Percentiles rank a stretch among this genome's conserved stretches.
Evolutionary conservation across 129 eudicot genomes (phyloP).

Genomic region (Flaveria sonorensis): DNA sequence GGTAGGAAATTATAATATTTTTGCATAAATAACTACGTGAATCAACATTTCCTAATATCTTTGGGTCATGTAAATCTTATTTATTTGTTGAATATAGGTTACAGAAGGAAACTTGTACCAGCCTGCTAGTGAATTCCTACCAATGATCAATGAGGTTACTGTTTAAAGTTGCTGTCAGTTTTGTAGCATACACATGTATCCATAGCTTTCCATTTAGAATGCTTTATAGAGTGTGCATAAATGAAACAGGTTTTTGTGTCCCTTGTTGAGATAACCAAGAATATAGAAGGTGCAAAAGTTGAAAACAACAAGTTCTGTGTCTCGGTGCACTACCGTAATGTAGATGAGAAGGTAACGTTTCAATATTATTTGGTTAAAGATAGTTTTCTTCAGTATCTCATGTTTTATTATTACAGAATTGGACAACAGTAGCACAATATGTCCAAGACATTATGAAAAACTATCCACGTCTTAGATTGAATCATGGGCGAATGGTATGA

Average conservation of each 20-base stretch:
- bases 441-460: constrained; percentile 66
- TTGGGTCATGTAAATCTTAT: constrained; percentile 18
- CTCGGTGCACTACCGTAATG: constrained; percentile 94
- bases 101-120: constrained; percentile 73
- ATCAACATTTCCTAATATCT: not conserved
- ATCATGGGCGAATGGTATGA: constrained; percentile 88
- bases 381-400: not conserved
- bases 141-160: constrained; percentile 78
- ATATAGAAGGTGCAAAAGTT: constrained; percentile 70
- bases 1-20: constrained; percentile 37
- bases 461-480: constrained; percentile 73
- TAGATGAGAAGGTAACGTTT: constrained; percentile 78
- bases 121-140: constrained; percentile 87
- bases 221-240: constrained; percentile 8
- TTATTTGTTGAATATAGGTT: constrained; percentile 42
- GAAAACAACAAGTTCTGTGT: constrained; percentile 95
- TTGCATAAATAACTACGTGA: constrained; percentile 10
- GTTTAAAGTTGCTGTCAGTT: constrained; percentile 7
- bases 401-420: constrained; percentile 47
- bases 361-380: constrained; percentile 18
- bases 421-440: constrained; percentile 62
- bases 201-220: not conserved
- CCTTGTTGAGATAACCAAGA: constrained; percentile 67
- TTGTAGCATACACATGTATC: not conserved
- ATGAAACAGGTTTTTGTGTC: constrained; percentile 56